These are phyloP conservation scores for Prunus mira DNA, from an alignment of 306 rosid genomes.

Conservation along the genomic window DNA sequence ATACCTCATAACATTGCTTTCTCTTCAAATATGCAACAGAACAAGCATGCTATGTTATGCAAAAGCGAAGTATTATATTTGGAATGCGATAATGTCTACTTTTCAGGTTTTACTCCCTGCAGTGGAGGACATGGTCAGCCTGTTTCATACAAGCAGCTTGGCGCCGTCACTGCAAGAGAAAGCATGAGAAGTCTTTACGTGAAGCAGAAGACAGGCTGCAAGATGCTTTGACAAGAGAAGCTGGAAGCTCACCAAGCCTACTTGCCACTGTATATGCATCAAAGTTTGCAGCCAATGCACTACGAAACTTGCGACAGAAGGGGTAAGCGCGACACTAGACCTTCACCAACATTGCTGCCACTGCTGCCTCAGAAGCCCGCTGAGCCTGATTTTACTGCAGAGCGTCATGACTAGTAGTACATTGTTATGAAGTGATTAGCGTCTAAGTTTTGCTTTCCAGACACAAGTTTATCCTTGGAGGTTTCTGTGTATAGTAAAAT, in stretches of 20 bases:
- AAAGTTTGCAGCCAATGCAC: slow-evolving; percentile 47
- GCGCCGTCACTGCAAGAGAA: slow-evolving; percentile 52
- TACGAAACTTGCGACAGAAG: slow-evolving; percentile 36
- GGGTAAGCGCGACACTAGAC: slow-evolving; percentile 15
- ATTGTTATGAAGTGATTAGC: not conserved
- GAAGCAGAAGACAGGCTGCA: slow-evolving; percentile 52
- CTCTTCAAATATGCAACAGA: not conserved
- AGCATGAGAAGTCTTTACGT: slow-evolving; percentile 42
- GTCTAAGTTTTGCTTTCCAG: not conserved
- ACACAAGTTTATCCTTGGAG: not conserved
- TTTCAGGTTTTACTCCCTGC: slow-evolving; percentile 68
- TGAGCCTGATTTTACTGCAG: slow-evolving; percentile 59
- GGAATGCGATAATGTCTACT: not conserved
- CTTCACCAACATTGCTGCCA: slow-evolving; percentile 31
- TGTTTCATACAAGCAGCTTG: slow-evolving; percentile 72
- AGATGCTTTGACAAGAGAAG: slow-evolving; percentile 36
- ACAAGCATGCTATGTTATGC: not conserved
- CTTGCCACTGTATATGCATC: slow-evolving; percentile 70
- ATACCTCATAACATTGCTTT: not conserved
- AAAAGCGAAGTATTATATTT: not conserved
- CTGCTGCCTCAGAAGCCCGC: slow-evolving; percentile 67
- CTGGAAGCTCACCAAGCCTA: slow-evolving; percentile 36
- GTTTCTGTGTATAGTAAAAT: not conserved
- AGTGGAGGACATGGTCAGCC: slow-evolving; percentile 80
- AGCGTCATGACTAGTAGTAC: slow-evolving; percentile 13